Conservation (phyloP, 1,284 basidiomycete species). For the Leccinum solheimii region DNA sequence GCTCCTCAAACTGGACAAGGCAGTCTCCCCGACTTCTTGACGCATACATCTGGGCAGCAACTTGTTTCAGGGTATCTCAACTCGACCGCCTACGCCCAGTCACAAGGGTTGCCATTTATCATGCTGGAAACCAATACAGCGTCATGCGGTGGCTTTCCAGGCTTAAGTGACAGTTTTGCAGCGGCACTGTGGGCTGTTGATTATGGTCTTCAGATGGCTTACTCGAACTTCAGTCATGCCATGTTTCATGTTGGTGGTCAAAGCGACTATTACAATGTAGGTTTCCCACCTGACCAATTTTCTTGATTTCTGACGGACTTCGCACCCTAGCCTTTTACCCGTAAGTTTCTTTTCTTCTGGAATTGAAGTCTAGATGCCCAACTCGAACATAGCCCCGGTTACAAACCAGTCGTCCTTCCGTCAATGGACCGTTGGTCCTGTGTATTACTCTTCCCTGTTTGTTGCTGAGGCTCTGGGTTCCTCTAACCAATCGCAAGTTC, state of each 20-base stretch:
- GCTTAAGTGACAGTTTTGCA: slow-evolving; percentile 71
- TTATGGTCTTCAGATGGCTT: slow-evolving; percentile 63
- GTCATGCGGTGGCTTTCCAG: slow-evolving; percentile 51
- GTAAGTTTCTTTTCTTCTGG: slow-evolving; percentile 19
- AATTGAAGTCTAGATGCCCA: background rate
- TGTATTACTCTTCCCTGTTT: slow-evolving; percentile 59
- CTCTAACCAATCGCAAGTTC: slow-evolving; percentile 56
- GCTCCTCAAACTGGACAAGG: background rate
- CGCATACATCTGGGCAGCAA: background rate
- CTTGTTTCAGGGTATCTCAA: background rate
- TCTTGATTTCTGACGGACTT: background rate
- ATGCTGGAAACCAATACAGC: background rate
- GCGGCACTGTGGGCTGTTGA: slow-evolving; percentile 73
- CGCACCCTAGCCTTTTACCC: slow-evolving; percentile 34
- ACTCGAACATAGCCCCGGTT: background rate
- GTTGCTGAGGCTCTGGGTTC: slow-evolving; percentile 68
- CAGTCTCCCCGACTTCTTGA: background rate
- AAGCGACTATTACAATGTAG: slow-evolving; percentile 65
- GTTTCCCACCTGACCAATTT: slow-evolving; percentile 22
- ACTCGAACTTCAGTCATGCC: slow-evolving; percentile 20
- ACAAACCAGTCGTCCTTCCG: background rate
- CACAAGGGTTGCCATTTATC: background rate
- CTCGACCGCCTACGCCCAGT: background rate
- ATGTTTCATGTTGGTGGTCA: slow-evolving; percentile 55
- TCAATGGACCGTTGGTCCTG: background rate